phyloP scores from a whole-genome alignment of 805 yeast species.

The Blastobotrys muscicola region DNA sequence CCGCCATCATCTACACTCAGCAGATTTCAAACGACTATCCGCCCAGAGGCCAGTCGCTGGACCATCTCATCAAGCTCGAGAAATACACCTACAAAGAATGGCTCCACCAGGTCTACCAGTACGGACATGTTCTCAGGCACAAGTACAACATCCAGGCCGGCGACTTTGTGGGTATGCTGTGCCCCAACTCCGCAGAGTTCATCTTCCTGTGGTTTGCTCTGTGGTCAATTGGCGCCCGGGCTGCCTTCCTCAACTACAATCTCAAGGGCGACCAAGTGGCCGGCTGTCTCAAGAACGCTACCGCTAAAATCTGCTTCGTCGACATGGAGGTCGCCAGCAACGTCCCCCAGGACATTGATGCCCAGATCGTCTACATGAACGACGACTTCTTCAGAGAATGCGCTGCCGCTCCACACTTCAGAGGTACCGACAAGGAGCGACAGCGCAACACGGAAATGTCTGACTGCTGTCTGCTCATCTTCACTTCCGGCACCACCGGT shows the following conservation, averaged over 20 bases:
- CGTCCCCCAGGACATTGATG: conserved; percentile 32
- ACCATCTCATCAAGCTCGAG: conserved; percentile 54
- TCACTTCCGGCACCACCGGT: conserved; percentile 93
- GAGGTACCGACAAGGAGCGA: conserved; percentile 45
- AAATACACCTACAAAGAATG: conserved; percentile 58
- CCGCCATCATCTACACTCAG: conserved; percentile 57
- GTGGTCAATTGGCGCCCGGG: conserved; percentile 87
- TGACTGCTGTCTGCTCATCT: conserved; percentile 63
- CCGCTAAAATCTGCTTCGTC: conserved; percentile 53
- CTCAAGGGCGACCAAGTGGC: conserved; percentile 60
- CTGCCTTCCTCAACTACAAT: conserved; percentile 81
- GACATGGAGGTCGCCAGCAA: conserved; percentile 59
- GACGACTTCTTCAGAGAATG: conserved; percentile 38
- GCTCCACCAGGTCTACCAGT: conserved; percentile 52
- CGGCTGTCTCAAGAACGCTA: conserved; percentile 70
- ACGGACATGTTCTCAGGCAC: conserved; percentile 54
- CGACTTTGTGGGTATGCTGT: conserved; percentile 65
- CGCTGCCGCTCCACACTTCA: conserved; percentile 35
- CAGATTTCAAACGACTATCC: conserved; percentile 19
- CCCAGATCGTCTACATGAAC: conserved; percentile 23
- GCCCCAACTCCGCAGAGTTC: conserved; percentile 76
- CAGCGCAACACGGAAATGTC: conserved; percentile 46
- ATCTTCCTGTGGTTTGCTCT: conserved; percentile 72
- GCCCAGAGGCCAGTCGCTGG: conserved; percentile 28
- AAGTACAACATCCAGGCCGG: conserved; percentile 57